Percentiles rank a stretch among this genome's conserved stretches.
Evolutionary conservation across 768 basidiomycete species (phyloP).

Genomic region (Lactarius hengduanensis): DNA sequence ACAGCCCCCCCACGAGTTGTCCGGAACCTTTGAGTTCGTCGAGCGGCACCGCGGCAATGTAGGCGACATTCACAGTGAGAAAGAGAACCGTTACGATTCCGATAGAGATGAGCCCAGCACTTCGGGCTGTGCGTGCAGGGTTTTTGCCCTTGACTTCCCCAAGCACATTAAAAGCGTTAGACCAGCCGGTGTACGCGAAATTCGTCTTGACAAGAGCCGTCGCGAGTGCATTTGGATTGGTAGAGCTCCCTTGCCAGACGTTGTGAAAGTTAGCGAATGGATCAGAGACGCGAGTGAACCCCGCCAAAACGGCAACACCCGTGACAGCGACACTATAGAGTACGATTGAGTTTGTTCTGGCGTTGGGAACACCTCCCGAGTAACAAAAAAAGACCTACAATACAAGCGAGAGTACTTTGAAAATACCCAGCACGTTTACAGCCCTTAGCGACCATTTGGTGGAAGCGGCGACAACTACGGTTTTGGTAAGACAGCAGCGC

Average conservation of each 20-base stretch:
- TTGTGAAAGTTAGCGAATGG: constrained; percentile 36
- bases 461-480: constrained; percentile 32
- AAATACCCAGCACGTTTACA: constrained; percentile 31
- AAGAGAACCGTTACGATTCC: constrained; percentile 47
- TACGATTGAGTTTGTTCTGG: constrained; percentile 10
- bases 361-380: background rate
- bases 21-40: constrained; percentile 44
- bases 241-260: constrained; percentile 33
- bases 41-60: constrained; percentile 43
- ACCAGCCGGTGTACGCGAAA: constrained; percentile 35
- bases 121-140: constrained; percentile 47
- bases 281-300: constrained; percentile 33
- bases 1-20: constrained; percentile 48
- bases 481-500: background rate
- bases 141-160: constrained; percentile 41
- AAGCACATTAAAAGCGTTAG: constrained; percentile 48
- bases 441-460: constrained; percentile 35
- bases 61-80: constrained; percentile 46
- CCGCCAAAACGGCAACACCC: constrained; percentile 32
- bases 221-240: constrained; percentile 33
- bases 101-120: constrained; percentile 47
- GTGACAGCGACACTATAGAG: constrained; percentile 32
- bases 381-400: constrained; percentile 23
- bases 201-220: constrained; percentile 35
- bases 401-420: constrained; percentile 32